These are phyloP conservation scores for Sordariomycetes sp. DNA, from an alignment of 2,329 filamentous ascomycete species.

Conservation along the genomic window DNA sequence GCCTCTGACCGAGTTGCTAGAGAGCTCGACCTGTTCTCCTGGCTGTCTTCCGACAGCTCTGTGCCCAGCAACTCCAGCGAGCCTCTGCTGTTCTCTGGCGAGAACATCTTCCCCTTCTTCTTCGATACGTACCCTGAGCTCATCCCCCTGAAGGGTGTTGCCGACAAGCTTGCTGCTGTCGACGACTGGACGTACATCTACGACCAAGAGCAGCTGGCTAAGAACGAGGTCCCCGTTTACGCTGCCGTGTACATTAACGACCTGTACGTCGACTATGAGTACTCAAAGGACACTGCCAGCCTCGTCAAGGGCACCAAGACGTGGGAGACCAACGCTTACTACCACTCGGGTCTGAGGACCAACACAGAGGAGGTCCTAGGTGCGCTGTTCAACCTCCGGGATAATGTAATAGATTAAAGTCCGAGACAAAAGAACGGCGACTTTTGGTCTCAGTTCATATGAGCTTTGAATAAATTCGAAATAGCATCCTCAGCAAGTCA, in stretches of 20 bases:
- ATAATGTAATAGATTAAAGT: constrained; percentile 7
- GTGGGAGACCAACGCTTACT: constrained; percentile 77
- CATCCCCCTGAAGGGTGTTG: constrained; percentile 53
- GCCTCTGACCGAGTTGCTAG: constrained; percentile 56
- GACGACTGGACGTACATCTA: constrained; percentile 69
- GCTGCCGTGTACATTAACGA: constrained; percentile 76
- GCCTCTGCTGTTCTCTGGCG: constrained; percentile 73
- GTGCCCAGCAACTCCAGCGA: constrained; percentile 10
- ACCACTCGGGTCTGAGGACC: constrained; percentile 70
- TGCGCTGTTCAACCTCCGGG: constrained; percentile 47
- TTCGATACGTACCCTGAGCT: constrained; percentile 75
- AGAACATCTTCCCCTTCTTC: constrained; percentile 85
- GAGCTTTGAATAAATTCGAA: too few species aligned
- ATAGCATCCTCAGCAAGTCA: too few species aligned
- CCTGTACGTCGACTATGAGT: constrained; percentile 79
- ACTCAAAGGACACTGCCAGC: constrained; percentile 62
- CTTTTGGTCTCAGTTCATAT: too few species aligned
- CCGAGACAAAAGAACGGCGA: too few species aligned
- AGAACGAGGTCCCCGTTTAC: constrained; percentile 78
- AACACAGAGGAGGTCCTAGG: constrained; percentile 58
- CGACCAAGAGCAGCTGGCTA: constrained; percentile 58
- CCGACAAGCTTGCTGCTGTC: constrained; percentile 57
- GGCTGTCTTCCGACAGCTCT: constrained; percentile 30
- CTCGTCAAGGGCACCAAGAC: constrained; percentile 69
- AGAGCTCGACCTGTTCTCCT: constrained; percentile 32